Percentiles rank a stretch among this genome's conserved stretches.
Evolutionary conservation across 2,329 filamentous ascomycete genomes (phyloP).

Genomic region (Xylaria sp.): DNA sequence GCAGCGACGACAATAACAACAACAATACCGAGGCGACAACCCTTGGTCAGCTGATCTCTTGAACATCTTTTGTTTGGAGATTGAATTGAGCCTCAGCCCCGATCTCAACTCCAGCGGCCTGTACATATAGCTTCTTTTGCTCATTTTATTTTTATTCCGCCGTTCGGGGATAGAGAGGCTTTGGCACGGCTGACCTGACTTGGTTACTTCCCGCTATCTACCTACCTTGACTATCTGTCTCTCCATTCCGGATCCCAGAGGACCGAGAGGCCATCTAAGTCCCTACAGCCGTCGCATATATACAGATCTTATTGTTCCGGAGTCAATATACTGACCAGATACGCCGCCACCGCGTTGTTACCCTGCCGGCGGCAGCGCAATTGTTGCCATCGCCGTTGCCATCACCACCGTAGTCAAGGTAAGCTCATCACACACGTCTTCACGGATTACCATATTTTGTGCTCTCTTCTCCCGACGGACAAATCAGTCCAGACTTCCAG

Average conservation of each 20-base stretch:
- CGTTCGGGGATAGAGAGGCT: background rate
- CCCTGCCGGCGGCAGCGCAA: constrained; percentile 22
- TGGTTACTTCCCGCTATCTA: constrained; percentile 10
- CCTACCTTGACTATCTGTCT: background rate
- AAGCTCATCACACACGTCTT: constrained; percentile 15
- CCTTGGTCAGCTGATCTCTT: constrained; percentile 16
- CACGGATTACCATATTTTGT: background rate
- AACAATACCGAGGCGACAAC: constrained; percentile 6
- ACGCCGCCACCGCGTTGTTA: constrained; percentile 9
- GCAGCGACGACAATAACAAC: constrained; percentile 28
- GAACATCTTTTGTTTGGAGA: constrained; percentile 9
- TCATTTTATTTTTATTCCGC: background rate
- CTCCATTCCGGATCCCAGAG: background rate
- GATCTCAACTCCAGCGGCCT: background rate
- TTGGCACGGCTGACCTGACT: constrained; percentile 15
- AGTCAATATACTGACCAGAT: constrained; percentile 10
- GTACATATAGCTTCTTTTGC: background rate
- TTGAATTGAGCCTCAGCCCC: constrained; percentile 20
- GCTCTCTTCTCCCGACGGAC: background rate
- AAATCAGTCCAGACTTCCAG: background rate
- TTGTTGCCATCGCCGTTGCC: constrained; percentile 22
- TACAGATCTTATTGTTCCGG: constrained; percentile 6
- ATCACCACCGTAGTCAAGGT: constrained; percentile 7
- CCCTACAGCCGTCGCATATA: constrained; percentile 17
- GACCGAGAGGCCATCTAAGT: background rate